Evolutionary conservation across 306 rosid genomes (phyloP), one percentile per base, ranked within the genome.

Genomic region (Malus orientalis): DNA sequence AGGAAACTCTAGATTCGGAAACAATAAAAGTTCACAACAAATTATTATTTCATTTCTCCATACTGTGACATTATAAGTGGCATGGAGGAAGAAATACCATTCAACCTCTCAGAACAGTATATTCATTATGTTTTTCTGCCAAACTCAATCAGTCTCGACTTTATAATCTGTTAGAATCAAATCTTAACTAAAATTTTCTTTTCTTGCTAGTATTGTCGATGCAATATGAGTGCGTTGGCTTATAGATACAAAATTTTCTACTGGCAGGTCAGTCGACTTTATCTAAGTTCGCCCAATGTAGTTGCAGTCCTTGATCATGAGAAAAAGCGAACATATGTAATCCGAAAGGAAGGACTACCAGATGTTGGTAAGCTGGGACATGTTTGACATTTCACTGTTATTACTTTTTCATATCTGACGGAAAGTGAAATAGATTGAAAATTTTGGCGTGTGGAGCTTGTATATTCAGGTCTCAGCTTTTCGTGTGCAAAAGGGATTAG

Each of bases 321-420:
- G 84, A 92, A 86, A 79, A 92, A 95, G 78, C 79, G 91, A 44
- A 95, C 98, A 14, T 92, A 73, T 47, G 87, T 95, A 18, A 86
- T 95, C 32, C 84, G 93, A 84, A 92, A 92, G 89, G 97, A 90
- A 55, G 98, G 98, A 69, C 90, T 95, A n/a, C 97, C 97, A 18
- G 98, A 95, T 79, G 85, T 88, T 69, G 97, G 98, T 94, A 90
- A 88, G 93, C 82, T 53, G 67, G 27, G 14, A 30, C n/a, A 33
- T 38, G 9, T 29, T 66, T 40, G 13, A 60, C 11, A 14, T 27
- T 29, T 73, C 9, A 11, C 45, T 16, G 19, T 33, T 33, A 10
- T 30, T 0, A 29, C 3, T 2, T 36, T 23, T 1, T n/a, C 38
- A 22, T 5, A 4, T 32, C 11, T 20, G 5, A 33, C 1, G 11